Conservation (phyloP, 1,139 yeast genomes). For the Yamadazyma pseudoaaseri region DNA sequence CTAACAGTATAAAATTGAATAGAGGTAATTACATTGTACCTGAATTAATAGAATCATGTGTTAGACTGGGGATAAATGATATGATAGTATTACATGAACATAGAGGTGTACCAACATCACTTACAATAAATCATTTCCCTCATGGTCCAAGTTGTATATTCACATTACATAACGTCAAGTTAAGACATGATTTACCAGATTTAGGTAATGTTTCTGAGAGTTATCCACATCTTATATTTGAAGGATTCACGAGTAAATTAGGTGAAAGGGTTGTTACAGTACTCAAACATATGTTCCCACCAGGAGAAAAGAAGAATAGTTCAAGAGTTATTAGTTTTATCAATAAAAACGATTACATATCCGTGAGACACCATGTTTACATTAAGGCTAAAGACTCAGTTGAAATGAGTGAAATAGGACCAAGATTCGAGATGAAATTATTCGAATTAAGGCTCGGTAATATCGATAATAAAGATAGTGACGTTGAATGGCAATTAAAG, state of each 20-base stretch:
- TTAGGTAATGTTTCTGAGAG: constrained; percentile 89
- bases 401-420: constrained; percentile 95
- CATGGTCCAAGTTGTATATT: constrained; percentile 97
- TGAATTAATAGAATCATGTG: constrained; percentile 81
- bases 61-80: constrained; percentile 69
- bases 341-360: constrained; percentile 85
- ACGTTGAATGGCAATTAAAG: constrained; percentile 92
- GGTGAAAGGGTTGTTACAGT: constrained; percentile 83
- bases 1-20: constrained; percentile 83
- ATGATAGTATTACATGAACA: constrained; percentile 88
- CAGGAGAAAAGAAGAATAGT: constrained; percentile 90
- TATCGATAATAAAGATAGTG: constrained; percentile 95
- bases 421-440: constrained; percentile 95
- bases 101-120: constrained; percentile 95
- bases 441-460: constrained; percentile 89
- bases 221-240: constrained; percentile 91
- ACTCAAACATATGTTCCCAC: constrained; percentile 88
- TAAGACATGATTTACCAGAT: constrained; percentile 88
- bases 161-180: constrained; percentile 89
- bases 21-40: constrained; percentile 92
- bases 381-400: constrained; percentile 86
- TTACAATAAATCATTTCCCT: constrained; percentile 93
- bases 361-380: constrained; percentile 93
- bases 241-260: constrained; percentile 78
- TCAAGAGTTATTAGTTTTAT: constrained; percentile 89